Evolutionary conservation across 208 protist genomes (phyloP).

Genomic region (Trypanosoma brucei): DNA sequence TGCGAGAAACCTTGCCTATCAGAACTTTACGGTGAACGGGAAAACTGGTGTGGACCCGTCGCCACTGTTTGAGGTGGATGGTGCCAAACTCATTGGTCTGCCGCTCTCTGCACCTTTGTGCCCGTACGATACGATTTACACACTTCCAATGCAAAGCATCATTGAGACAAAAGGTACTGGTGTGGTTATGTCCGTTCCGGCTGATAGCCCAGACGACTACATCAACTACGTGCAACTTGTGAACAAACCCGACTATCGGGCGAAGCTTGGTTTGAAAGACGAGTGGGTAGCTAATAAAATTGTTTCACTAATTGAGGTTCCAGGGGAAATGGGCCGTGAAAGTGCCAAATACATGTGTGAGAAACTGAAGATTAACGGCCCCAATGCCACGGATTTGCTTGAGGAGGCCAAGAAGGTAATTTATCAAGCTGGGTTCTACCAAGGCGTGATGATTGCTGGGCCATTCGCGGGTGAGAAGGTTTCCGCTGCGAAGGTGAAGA

Average conservation of each 20-base stretch:
- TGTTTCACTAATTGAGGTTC: constrained; percentile 96
- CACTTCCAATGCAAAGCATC: constrained; percentile 98
- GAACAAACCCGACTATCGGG: constrained; percentile 91
- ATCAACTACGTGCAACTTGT: constrained; percentile 95
- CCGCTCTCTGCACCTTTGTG: constrained; percentile 90
- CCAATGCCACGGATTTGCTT: constrained; percentile 94
- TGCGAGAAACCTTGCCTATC: constrained; percentile 95
- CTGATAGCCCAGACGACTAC: constrained; percentile 99
- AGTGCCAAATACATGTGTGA: constrained; percentile 91
- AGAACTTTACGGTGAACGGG: constrained; percentile 90
- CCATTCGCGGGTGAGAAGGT: constrained; percentile 83
- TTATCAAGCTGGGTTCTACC: constrained; percentile 98
- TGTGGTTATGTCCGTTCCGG: constrained; percentile 97
- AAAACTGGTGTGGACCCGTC: constrained; percentile 57
- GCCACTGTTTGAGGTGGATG: constrained; percentile 88
- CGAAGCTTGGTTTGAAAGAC: constrained; percentile 92
- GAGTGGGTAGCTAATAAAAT: constrained; percentile 94
- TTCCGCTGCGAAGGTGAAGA: constrained; percentile 92
- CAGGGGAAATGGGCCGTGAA: constrained; percentile 71
- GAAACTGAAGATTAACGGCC: constrained; percentile 94
- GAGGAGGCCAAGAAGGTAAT: constrained; percentile 96
- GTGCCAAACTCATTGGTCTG: constrained; percentile 92
- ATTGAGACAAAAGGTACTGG: constrained; percentile 96
- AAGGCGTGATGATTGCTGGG: constrained; percentile 91
- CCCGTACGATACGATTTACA: constrained; percentile 91